Base-by-base conservation (phyloP, 2,329 filamentous ascomycete species). In the Endoconidiophora polonica region DNA sequence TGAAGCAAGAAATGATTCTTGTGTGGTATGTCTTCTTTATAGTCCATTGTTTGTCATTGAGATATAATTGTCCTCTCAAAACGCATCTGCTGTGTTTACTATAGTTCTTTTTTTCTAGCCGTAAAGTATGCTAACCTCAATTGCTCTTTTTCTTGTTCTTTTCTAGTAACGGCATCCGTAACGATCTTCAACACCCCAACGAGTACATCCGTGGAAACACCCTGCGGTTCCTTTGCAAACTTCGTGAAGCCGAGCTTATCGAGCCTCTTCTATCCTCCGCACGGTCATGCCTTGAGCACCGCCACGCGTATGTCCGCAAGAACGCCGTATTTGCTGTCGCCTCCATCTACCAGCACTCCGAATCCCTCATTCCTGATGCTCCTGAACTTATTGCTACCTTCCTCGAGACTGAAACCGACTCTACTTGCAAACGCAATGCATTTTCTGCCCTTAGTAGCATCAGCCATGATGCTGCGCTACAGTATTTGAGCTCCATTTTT, bases 1-100 rank as follows among this genome's bases (percentile, higher is more conserved):
- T 98, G 56, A 95, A 95, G 74, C 91, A 98, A 68, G 91, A 98
- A 70, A 96, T 95, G 86, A 98, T 98, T 65, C 70, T 98, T 61
- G 91, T 98, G 60, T 98, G 91, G 90, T 95, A 59, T 44, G 62
- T 53, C 50, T 38, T 20, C 14, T 24, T n/a, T 47, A 20, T 46
- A 12, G 12, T 41, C 24, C n/a, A 20, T 46, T 1, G 9, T 20
- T 16, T 36, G 16, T 22, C 29, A 47, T 14, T 23, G 12, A 44
- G 41, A 24, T 16, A 24, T 9, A 39, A n/a, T n/a, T 22, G 23
- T 18, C 18, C n/a, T 43, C 41, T 10, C 9, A 16, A 22, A 7
- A 16, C 14, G 14, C 38, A 16, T 5, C 4, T 40, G n/a, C 9
- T 7, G 38, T 1, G 5, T 18, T 14, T 6, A 20, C 12, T 12